Base-by-base conservation (phyloP, 352 stramenopile genomes). In the Pythium rhizo-oryzae region DNA sequence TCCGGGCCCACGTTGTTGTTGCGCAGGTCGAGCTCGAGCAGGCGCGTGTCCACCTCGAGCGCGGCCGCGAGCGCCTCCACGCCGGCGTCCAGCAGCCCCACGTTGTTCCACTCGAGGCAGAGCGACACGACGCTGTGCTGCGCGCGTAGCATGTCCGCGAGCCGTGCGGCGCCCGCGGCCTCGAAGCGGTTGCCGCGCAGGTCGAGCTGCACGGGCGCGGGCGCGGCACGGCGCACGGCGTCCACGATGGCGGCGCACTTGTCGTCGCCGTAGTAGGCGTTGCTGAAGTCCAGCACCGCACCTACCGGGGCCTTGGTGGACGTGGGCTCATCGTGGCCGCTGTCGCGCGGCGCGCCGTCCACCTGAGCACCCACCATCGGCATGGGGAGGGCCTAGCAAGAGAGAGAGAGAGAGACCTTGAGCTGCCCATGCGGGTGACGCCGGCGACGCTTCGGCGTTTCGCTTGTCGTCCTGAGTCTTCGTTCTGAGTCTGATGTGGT, bases 1-100 rank as follows among this genome's bases (percentile, higher is more conserved):
- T 94, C 89, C 0, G 85, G 70, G 0, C 83, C 72, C 52, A 97
- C 80, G 68, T 91, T 92, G 71, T 97, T 96, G 72, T 97, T 95
- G 19, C 87, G 85, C 44, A 97, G 67, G 49, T 96, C 87, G 16
- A 96, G 75, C 21, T 78, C 68, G 5, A 90, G 49, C 18, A 96
- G 70, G 11, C 75, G 78, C 30, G 79, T 79, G 60, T 96, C 87
- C 12, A 87, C 70, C 63, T 89, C 80, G 4, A 94, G 67, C 9
- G 86, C 85, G 6, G 55, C 55, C 9, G 85, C 82, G 12, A 96
- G 70, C 37, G 85, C 85, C 47, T 84, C 78, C 15, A 96, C 67
- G 1, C 85, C 86, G 33, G 92, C 78, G 59, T 93, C 82, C 46
- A 93, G 62, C 30, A 94, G 53, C n/a, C 86, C 88, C 8, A 93